Evolutionary conservation across 2,329 filamentous ascomycete species (phyloP).

Genomic region (Pseudogymnoascus sp.): DNA sequence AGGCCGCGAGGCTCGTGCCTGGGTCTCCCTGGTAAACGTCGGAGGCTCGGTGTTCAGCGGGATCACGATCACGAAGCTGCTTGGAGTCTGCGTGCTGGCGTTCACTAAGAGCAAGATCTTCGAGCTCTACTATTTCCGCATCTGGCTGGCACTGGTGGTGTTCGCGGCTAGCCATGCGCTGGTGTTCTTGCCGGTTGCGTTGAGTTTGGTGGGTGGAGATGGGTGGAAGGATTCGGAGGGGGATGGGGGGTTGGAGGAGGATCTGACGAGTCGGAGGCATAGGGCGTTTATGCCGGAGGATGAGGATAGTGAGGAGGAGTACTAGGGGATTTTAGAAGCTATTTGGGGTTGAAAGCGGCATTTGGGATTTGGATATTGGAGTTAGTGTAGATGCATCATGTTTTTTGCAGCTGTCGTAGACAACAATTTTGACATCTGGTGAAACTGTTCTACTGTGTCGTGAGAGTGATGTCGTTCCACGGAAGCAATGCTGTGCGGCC

Average conservation of each 20-base stretch:
- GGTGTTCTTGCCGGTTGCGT: constrained; percentile 80
- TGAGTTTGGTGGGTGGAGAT: constrained; percentile 77
- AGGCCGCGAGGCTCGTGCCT: constrained; percentile 75
- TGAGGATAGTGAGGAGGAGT: constrained; percentile 45
- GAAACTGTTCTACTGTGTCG: not conserved
- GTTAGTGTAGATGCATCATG: not conserved
- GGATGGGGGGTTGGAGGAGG: constrained; percentile 82
- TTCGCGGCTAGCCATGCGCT: constrained; percentile 85
- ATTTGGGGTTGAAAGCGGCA: not conserved
- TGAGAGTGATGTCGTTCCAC: not conserved
- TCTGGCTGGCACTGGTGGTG: constrained; percentile 86
- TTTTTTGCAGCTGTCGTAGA: not conserved
- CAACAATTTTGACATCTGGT: not conserved
- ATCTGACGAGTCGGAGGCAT: constrained; percentile 71
- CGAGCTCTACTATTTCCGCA: constrained; percentile 97
- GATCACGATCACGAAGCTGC: constrained; percentile 90
- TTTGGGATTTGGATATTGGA: constrained; percentile 3
- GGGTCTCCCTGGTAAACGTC: constrained; percentile 90
- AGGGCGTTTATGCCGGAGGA: constrained; percentile 69
- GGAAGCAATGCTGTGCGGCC: not conserved
- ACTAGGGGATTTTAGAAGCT: not conserved
- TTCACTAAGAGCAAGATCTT: constrained; percentile 98
- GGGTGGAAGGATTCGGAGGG: constrained; percentile 77
- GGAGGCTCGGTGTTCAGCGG: constrained; percentile 91
- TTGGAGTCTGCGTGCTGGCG: constrained; percentile 84